Conservation (phyloP, 2,329 filamentous ascomycete genomes). For the Alternaria viburni region DNA sequence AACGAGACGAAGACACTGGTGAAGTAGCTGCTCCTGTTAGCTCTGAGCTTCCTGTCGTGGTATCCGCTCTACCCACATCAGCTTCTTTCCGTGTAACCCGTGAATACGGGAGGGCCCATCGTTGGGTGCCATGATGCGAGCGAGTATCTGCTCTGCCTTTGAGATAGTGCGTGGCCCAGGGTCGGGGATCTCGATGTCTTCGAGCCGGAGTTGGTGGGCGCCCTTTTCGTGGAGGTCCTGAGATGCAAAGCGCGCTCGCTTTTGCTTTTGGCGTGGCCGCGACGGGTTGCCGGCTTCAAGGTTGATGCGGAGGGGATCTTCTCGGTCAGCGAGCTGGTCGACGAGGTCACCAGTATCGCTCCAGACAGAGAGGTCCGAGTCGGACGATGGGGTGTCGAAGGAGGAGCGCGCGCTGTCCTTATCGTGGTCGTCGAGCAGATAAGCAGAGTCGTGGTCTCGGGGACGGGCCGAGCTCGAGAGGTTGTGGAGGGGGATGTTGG, state of each 20-base stretch:
- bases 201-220: conserved; percentile 59
- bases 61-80: conserved; percentile 69
- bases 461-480: conserved; percentile 59
- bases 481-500: conserved; percentile 87
- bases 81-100: conserved; percentile 92
- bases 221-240: conserved; percentile 53
- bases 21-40: conserved; percentile 73
- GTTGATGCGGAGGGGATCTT: conserved; percentile 79
- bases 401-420: conserved; percentile 61
- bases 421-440: conserved; percentile 55
- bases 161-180: conserved; percentile 68
- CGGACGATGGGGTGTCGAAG: conserved; percentile 60
- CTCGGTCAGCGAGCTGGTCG: conserved; percentile 83
- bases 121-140: conserved; percentile 82
- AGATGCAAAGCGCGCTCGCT: conserved; percentile 72
- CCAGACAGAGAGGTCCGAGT: conserved; percentile 81
- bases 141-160: conserved; percentile 73
- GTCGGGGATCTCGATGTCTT: conserved; percentile 82
- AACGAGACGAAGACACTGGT: conserved; percentile 89
- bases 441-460: conserved; percentile 48
- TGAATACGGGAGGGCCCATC: conserved; percentile 74
- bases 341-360: conserved; percentile 94
- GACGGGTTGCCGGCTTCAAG: conserved; percentile 67
- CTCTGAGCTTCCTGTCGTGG: neutral
- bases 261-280: conserved; percentile 56